Evolutionary conservation across 805 yeast species (phyloP).

Genomic region (Helenozyma baotianmanensis): DNA sequence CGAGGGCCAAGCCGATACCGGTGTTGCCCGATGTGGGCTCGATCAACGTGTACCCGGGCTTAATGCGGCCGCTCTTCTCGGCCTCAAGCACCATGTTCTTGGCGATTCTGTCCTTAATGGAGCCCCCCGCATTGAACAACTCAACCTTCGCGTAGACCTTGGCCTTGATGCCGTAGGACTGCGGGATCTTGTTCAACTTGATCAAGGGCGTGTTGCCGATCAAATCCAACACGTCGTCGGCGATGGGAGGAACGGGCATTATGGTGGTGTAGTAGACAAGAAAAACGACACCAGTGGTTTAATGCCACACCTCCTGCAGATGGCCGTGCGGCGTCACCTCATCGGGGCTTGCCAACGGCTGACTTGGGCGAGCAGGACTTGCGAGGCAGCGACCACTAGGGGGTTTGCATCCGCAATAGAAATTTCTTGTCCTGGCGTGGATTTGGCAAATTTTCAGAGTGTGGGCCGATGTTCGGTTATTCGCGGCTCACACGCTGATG

Average conservation of each 20-base stretch:
- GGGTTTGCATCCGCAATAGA: too few relatives aligned
- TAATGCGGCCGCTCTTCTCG: constrained; percentile 68
- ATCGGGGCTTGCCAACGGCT: too few relatives aligned
- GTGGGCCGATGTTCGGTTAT: too few relatives aligned
- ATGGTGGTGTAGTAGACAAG: not conserved
- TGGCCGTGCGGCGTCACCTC: too few relatives aligned
- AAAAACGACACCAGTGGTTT: too few relatives aligned
- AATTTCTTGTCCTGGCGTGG: too few relatives aligned
- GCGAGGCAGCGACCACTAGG: too few relatives aligned
- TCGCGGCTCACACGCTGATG: constrained; percentile 28
- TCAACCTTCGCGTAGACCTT: constrained; percentile 70
- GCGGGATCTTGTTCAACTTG: constrained; percentile 69
- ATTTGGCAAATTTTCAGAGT: too few relatives aligned
- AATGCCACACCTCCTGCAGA: too few relatives aligned
- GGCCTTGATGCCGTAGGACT: constrained; percentile 70
- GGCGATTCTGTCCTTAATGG: constrained; percentile 86
- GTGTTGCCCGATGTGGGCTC: constrained; percentile 93
- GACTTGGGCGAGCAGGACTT: too few relatives aligned
- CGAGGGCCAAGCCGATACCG: constrained; percentile 83
- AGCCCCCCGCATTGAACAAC: constrained; percentile 84
- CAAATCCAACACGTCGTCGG: constrained; percentile 59
- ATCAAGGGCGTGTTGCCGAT: constrained; percentile 86
- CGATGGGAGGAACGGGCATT: constrained; percentile 33
- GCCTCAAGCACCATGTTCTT: constrained; percentile 84
- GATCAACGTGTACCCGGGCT: constrained; percentile 80